A percentile compares a stretch with the other conserved stretches of the same genome.
Evolutionary conservation across 2,329 filamentous ascomycete species (phyloP).

Genomic region (Ramularia collo-cygni): DNA sequence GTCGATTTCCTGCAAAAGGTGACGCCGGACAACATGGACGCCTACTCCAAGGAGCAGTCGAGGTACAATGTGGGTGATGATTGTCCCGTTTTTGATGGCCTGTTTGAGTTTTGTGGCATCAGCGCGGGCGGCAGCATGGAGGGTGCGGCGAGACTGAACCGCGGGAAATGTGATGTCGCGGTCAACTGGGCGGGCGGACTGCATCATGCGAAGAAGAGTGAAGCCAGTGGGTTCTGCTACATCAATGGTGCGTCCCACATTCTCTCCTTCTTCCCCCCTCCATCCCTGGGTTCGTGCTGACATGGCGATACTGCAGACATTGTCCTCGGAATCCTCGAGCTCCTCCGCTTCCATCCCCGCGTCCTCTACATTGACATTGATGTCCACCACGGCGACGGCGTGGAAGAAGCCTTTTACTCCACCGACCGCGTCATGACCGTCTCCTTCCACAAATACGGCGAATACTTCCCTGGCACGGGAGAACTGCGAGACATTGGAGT

Average conservation of each 20-base stretch:
- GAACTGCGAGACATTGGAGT: constrained; percentile 59
- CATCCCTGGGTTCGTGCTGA: too few species aligned
- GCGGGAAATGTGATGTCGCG: constrained; percentile 84
- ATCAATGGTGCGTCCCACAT: constrained; percentile 54
- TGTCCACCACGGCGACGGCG: constrained; percentile 84
- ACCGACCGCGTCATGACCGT: constrained; percentile 87
- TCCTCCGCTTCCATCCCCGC: constrained; percentile 72
- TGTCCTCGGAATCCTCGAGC: constrained; percentile 82
- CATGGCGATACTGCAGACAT: constrained; percentile 69
- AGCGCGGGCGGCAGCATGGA: constrained; percentile 88
- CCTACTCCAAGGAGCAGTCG: constrained; percentile 37
- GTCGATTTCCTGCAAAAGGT: constrained; percentile 66
- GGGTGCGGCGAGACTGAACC: constrained; percentile 80
- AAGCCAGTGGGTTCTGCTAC: constrained; percentile 96
- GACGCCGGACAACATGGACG: constrained; percentile 37
- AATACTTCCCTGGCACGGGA: constrained; percentile 62
- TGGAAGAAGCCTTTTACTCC: constrained; percentile 85
- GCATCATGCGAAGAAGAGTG: constrained; percentile 90
- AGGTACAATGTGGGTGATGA: constrained; percentile 89
- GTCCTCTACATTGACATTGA: constrained; percentile 95
- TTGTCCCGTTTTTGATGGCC: constrained; percentile 91
- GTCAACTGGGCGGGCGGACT: constrained; percentile 97
- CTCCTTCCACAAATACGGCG: constrained; percentile 94
- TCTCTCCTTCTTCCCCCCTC: too few species aligned
- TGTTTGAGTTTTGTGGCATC: constrained; percentile 91